phyloP scores from a whole-genome alignment of 345 rosid genomes.

The Isatis tinctoria region DNA sequence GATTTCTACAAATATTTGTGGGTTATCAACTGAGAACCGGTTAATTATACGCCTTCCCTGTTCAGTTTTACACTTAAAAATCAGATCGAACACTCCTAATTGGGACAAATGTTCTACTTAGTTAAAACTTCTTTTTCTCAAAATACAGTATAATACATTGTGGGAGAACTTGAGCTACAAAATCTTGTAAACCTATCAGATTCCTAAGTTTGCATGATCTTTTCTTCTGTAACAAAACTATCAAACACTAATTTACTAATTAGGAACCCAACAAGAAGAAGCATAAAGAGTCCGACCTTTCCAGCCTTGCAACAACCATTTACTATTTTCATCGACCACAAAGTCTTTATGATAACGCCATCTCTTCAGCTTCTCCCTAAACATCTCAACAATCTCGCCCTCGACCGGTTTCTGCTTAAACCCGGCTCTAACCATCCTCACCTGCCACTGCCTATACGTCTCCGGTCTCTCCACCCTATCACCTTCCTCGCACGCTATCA shows the following conservation, averaged over 20 bases:
- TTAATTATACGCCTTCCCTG: too few species aligned
- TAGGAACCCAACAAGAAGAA: conserved; percentile 60
- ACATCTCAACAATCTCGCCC: conserved; percentile 32
- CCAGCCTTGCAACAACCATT: conserved; percentile 84
- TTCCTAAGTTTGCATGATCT: background rate
- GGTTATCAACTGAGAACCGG: too few species aligned
- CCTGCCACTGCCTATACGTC: conserved; percentile 76
- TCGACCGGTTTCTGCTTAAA: conserved; percentile 51
- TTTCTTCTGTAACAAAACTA: background rate
- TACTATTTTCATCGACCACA: conserved; percentile 47
- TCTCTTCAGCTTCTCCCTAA: conserved; percentile 31
- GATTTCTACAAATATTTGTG: too few species aligned
- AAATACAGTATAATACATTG: background rate
- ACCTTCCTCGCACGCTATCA: conserved; percentile 70
- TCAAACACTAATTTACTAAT: background rate
- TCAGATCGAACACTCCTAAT: too few species aligned
- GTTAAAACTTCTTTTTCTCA: background rate
- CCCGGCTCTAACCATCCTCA: conserved; percentile 51
- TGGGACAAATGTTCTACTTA: too few species aligned
- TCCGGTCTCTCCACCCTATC: conserved; percentile 79
- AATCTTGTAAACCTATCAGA: background rate
- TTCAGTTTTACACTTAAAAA: too few species aligned
- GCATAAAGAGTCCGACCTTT: conserved; percentile 67
- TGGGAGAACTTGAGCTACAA: background rate
- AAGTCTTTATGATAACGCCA: conserved; percentile 62